Percentiles rank a stretch among this genome's conserved stretches.
Evolutionary conservation across 1,139 yeast species (phyloP).

Genomic region (Geotrichum histeridarum): DNA sequence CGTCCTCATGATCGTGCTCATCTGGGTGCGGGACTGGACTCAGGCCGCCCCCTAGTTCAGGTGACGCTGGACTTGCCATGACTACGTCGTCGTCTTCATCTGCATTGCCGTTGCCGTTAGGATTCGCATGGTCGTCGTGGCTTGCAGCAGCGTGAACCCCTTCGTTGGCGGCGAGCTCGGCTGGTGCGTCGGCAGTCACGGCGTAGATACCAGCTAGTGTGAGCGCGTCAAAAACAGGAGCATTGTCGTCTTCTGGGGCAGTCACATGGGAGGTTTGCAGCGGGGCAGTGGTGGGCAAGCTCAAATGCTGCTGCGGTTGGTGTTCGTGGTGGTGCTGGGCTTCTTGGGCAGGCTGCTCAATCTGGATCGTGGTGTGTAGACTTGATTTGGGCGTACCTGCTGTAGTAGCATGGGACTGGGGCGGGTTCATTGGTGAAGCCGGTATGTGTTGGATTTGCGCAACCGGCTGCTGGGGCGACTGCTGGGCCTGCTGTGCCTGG

Average conservation of each 20-base stretch:
- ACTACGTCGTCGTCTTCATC: background rate
- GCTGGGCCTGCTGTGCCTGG: background rate
- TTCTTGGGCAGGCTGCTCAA: background rate
- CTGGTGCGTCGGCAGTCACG: too few relatives aligned
- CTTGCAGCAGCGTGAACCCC: background rate
- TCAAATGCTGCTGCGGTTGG: background rate
- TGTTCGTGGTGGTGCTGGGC: background rate
- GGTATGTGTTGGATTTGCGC: background rate
- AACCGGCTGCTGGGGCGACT: background rate
- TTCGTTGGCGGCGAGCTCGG: background rate
- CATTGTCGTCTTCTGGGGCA: background rate
- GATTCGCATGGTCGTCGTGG: background rate
- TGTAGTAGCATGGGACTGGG: background rate
- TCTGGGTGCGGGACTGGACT: background rate
- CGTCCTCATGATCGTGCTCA: background rate
- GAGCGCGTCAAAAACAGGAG: background rate
- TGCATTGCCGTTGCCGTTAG: too few relatives aligned
- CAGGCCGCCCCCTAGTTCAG: background rate
- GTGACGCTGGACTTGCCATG: background rate
- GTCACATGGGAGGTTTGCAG: background rate
- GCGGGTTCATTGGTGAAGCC: background rate
- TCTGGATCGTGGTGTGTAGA: background rate
- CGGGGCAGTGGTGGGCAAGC: background rate
- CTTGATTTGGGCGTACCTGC: background rate
- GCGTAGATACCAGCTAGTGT: background rate